Evolutionary conservation across 768 basidiomycete genomes (phyloP).

Genomic region (Boletus sensibilis): DNA sequence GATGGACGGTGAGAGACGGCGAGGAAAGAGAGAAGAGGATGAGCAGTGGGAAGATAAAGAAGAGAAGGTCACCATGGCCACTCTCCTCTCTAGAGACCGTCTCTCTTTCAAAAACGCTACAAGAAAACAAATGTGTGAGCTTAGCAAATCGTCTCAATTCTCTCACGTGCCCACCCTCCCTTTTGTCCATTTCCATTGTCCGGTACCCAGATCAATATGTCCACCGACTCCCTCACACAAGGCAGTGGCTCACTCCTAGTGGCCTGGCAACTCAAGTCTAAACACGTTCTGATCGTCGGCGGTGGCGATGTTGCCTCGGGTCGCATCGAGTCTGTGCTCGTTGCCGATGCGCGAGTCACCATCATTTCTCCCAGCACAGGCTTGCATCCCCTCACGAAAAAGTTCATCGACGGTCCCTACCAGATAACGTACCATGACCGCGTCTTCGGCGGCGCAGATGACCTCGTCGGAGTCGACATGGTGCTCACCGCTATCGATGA

Average conservation of each 20-base stretch:
- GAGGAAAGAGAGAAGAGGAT: neutral
- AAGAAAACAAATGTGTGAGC: neutral
- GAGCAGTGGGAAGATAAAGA: neutral
- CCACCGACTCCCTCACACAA: conserved; percentile 4
- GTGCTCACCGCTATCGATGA: conserved; percentile 94
- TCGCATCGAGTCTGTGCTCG: conserved; percentile 82
- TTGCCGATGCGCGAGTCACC: conserved; percentile 73
- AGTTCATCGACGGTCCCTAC: conserved; percentile 44
- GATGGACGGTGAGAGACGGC: neutral
- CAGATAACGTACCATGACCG: conserved; percentile 72
- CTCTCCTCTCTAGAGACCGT: conserved; percentile 10
- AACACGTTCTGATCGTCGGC: conserved; percentile 86
- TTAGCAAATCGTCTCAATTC: neutral
- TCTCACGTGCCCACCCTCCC: neutral
- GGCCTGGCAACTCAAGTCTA: conserved; percentile 89
- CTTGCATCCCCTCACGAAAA: conserved; percentile 58
- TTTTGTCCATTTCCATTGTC: neutral
- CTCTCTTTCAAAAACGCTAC: neutral
- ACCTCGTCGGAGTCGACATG: conserved; percentile 74
- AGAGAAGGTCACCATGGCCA: conserved; percentile 23
- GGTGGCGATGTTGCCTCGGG: conserved; percentile 91
- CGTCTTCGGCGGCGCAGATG: conserved; percentile 59
- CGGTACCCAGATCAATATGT: conserved; percentile 4
- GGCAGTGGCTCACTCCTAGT: conserved; percentile 79
- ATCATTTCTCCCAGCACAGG: conserved; percentile 71